Evolutionary conservation across 2,329 filamentous ascomycete species (phyloP).

Genomic region (Pseudophaeomoniella oleicola): DNA sequence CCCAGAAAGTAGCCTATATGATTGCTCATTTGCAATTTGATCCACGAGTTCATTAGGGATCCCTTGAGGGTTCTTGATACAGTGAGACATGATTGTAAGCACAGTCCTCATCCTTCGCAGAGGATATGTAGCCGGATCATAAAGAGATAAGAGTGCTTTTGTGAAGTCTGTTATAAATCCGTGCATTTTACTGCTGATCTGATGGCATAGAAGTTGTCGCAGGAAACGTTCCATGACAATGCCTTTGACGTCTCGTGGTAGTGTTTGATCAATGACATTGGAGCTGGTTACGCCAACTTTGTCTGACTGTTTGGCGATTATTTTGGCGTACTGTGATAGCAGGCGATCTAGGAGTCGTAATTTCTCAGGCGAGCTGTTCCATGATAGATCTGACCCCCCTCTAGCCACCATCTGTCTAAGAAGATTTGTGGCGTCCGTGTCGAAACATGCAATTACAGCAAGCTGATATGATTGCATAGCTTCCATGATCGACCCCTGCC

Average conservation of each 20-base stretch:
- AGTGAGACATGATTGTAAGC: background rate
- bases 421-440: background rate
- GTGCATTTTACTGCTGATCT: background rate
- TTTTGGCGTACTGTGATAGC: background rate
- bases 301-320: background rate
- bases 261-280: background rate
- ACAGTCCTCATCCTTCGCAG: slow-evolving; percentile 12
- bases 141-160: slow-evolving; percentile 10
- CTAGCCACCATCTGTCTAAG: background rate
- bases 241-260: background rate
- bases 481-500: background rate
- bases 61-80: background rate
- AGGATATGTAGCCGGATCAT: slow-evolving; percentile 14
- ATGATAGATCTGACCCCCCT: background rate
- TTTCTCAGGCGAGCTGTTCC: background rate
- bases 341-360: background rate
- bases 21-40: background rate
- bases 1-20: background rate
- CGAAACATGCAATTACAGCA: background rate
- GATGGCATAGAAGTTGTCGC: background rate
- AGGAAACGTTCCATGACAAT: background rate
- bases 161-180: background rate
- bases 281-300: background rate
- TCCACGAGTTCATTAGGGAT: background rate
- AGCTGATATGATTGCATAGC: background rate